A percentile compares a stretch with the other conserved stretches of the same genome.
Conservation (phyloP, 345 rosid species). For the Brassica rapa region DNA sequence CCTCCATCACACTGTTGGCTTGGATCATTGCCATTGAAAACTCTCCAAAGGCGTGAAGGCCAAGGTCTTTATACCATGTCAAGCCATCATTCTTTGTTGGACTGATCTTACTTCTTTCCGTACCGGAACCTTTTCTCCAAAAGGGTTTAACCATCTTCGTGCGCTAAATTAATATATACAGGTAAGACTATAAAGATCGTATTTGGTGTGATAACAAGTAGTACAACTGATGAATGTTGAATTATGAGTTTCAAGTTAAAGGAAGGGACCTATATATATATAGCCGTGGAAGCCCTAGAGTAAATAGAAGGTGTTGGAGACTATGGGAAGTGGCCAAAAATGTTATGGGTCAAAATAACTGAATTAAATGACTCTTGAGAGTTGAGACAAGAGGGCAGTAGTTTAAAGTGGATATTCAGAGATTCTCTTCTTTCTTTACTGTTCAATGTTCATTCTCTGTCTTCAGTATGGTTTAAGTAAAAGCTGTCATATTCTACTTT, state of each 20-base stretch:
- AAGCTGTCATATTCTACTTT: conserved; percentile 29
- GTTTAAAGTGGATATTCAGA: conserved; percentile 56
- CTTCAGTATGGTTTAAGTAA: conserved; percentile 6
- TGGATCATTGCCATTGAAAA: conserved; percentile 83
- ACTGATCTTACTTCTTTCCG: conserved; percentile 39
- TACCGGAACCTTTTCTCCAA: conserved; percentile 54
- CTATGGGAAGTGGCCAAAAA: conserved; percentile 45
- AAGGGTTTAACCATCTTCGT: conserved; percentile 60
- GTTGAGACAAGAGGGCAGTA: conserved; percentile 56
- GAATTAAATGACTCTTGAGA: conserved; percentile 31
- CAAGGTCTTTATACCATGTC: conserved; percentile 71
- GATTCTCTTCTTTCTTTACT: conserved; percentile 45
- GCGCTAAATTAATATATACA: neutral
- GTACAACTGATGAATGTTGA: neutral
- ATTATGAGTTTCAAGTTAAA: conserved; percentile 32
- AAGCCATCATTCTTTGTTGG: conserved; percentile 56
- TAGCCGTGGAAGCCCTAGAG: conserved; percentile 36
- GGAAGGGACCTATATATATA: conserved; percentile 31
- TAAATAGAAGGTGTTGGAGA: conserved; percentile 28
- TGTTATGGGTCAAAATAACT: conserved; percentile 66
- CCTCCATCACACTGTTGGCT: conserved; percentile 72
- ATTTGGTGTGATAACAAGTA: neutral
- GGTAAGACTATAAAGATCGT: neutral
- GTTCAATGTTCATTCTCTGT: conserved; percentile 37
- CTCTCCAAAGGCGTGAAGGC: conserved; percentile 65